A percentile compares a stretch with the other conserved stretches of the same genome.
Conservation (phyloP, 2,329 filamentous ascomycete species). For the Alternaria gaisen region DNA sequence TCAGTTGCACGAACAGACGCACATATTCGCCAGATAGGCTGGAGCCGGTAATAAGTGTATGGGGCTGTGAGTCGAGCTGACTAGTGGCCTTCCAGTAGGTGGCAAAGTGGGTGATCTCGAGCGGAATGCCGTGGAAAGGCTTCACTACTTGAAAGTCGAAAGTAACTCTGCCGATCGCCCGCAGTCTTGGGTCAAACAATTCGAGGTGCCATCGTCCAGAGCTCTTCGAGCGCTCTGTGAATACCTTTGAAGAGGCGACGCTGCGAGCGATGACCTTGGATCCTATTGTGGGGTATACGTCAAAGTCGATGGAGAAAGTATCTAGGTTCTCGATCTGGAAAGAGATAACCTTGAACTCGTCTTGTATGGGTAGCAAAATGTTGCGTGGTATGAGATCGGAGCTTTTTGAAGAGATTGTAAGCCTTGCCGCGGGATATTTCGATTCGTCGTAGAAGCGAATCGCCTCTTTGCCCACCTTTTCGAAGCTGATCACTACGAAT, state of each 20-base stretch:
- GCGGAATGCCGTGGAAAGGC: conserved; percentile 87
- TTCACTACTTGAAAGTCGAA: conserved; percentile 98
- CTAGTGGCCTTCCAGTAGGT: conserved; percentile 99
- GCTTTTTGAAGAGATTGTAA: conserved; percentile 95
- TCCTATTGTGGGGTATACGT: conserved; percentile 96
- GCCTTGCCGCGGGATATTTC: conserved; percentile 91
- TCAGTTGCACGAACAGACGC: conserved; percentile 89
- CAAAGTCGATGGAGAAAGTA: conserved; percentile 93
- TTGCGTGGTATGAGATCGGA: conserved; percentile 97
- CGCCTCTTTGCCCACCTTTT: conserved; percentile 75
- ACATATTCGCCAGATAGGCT: conserved; percentile 97
- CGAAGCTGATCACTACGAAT: conserved; percentile 91
- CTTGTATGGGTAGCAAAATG: conserved; percentile 92
- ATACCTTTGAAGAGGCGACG: conserved; percentile 87
- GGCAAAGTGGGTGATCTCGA: conserved; percentile 97
- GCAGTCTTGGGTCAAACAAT: conserved; percentile 88
- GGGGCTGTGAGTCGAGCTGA: conserved; percentile 85
- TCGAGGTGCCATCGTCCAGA: conserved; percentile 85
- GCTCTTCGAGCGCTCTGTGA: conserved; percentile 77
- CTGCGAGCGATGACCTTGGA: conserved; percentile 97
- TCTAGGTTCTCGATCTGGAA: conserved; percentile 96
- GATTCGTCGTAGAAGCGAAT: conserved; percentile 96
- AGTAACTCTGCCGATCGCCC: conserved; percentile 90
- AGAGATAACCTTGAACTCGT: conserved; percentile 90
- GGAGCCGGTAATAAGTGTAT: conserved; percentile 89